Evolutionary conservation across 176 grass and related monocot species (phyloP).

Genomic region (Juncus effusus): DNA sequence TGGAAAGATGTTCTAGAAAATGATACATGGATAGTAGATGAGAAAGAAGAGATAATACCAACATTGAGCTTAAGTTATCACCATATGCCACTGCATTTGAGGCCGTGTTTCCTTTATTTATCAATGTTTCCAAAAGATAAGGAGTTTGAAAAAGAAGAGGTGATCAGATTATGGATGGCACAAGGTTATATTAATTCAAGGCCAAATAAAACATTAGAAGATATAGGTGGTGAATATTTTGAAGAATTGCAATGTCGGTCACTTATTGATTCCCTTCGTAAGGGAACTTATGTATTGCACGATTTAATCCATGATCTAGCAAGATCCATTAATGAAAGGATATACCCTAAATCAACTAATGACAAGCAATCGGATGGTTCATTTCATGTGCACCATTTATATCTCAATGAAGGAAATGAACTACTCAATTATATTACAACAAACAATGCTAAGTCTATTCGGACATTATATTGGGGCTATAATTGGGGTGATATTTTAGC

Average conservation of each 20-base stretch:
- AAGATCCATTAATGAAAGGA: background rate
- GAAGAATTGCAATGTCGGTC: background rate
- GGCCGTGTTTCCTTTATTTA: conserved; percentile 17
- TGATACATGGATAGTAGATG: conserved; percentile 22
- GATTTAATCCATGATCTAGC: conserved; percentile 7
- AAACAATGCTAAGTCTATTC: background rate
- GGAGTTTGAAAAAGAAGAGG: background rate
- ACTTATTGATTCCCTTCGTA: background rate
- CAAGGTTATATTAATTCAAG: conserved; percentile 12
- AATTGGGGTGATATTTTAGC: background rate
- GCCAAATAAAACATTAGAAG: conserved; percentile 6
- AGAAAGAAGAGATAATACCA: conserved; percentile 2
- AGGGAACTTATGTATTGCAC: background rate
- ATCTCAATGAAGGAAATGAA: too few species aligned
- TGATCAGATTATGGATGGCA: conserved; percentile 24
- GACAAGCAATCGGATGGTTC: background rate
- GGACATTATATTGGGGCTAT: background rate
- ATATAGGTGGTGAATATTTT: background rate
- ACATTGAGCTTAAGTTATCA: conserved; percentile 28
- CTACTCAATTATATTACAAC: background rate
- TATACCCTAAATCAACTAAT: background rate
- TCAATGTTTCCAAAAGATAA: conserved; percentile 19
- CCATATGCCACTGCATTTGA: background rate
- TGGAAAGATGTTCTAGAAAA: conserved; percentile 23
- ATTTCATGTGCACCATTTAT: background rate